Evolutionary conservation across 306 rosid genomes (phyloP).

Genomic region (Myrica gale): DNA sequence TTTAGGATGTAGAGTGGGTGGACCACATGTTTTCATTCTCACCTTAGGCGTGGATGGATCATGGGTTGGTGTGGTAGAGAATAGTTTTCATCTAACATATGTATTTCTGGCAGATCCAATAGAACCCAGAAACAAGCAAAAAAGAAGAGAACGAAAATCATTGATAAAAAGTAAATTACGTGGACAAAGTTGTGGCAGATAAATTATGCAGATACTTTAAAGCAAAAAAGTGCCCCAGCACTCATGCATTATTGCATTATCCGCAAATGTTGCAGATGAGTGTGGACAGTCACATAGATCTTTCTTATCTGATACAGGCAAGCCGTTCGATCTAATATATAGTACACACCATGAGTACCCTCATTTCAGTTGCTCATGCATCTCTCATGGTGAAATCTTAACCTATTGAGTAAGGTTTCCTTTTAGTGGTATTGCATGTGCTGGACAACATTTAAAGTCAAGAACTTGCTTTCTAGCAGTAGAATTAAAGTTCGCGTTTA

Average conservation of each 20-base stretch:
- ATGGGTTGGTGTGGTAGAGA: neutral
- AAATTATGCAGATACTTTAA: no score
- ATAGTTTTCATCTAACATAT: neutral
- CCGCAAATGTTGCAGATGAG: neutral
- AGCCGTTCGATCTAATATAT: neutral
- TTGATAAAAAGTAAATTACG: neutral
- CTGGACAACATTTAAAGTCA: no score
- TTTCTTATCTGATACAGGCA: neutral
- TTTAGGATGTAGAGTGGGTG: conserved; percentile 51
- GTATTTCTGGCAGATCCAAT: no score
- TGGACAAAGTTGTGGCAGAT: neutral
- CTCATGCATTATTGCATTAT: neutral
- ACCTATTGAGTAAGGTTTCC: no score
- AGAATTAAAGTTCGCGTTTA: no score
- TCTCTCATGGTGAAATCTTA: no score
- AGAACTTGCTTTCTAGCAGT: no score
- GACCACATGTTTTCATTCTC: conserved; percentile 45
- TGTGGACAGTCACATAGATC: neutral
- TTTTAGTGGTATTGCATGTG: no score
- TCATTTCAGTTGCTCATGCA: no score
- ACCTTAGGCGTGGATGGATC: conserved; percentile 5
- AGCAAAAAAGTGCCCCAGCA: neutral
- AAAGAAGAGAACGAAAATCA: no score
- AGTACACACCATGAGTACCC: no score
- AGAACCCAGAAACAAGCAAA: neutral